Conservation (phyloP, 331 rosid species). For the Prunus yedoensis region DNA sequence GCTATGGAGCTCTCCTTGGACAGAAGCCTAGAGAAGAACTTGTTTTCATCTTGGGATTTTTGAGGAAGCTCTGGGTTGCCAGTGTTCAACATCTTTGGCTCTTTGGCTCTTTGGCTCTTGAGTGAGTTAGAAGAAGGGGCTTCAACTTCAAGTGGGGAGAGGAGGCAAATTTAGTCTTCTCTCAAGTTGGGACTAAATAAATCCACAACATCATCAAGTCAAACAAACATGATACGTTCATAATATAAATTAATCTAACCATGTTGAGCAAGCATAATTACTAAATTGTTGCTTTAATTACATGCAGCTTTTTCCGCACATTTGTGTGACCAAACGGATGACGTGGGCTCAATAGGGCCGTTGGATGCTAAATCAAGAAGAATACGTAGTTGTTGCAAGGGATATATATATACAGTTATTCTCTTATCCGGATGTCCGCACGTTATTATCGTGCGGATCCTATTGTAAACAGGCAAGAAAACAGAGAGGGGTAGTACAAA, state of each 20-base stretch:
- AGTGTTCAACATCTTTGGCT: conserved; percentile 33
- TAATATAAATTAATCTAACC: background rate
- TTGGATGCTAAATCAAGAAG: background rate
- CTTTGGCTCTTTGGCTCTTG: background rate
- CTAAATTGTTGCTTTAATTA: background rate
- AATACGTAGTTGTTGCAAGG: background rate
- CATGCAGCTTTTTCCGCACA: background rate
- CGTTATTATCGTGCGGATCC: no score
- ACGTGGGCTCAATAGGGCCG: background rate
- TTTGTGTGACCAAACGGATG: background rate
- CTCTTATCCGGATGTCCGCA: no score
- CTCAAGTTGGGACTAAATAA: background rate
- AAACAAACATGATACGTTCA: background rate
- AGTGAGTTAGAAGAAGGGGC: background rate
- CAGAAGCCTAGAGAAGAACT: conserved; percentile 62
- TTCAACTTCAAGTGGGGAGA: background rate
- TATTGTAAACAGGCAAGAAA: no score
- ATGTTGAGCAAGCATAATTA: background rate
- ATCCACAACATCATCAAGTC: background rate
- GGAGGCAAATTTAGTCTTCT: background rate
- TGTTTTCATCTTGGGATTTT: conserved; percentile 43
- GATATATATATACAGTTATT: no score
- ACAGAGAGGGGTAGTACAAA: no score
- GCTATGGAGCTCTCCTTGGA: conserved; percentile 65
- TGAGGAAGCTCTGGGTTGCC: conserved; percentile 36